Conservation (phyloP, 129 eudicot species). For the Tagetes erecta region DNA sequence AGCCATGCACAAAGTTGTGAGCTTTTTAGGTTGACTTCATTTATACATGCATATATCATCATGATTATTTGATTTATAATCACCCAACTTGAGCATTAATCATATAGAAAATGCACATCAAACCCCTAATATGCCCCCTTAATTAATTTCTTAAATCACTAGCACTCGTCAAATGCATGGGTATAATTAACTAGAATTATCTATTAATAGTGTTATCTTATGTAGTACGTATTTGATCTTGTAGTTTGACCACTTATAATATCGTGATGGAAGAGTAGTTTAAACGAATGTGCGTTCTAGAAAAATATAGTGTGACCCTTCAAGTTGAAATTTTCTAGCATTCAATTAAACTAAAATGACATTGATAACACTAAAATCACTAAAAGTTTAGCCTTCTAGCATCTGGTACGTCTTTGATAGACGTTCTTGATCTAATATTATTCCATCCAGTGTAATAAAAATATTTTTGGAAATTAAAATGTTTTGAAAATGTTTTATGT, state of each 20-base stretch:
- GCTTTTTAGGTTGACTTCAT: constrained; percentile 17
- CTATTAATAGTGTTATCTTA: no score
- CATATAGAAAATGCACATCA: not conserved
- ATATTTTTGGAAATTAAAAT: no score
- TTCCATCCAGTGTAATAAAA: not conserved
- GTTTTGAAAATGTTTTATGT: not conserved
- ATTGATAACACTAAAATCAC: no score
- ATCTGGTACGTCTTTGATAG: no score
- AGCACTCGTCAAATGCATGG: not conserved
- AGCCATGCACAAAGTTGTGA: constrained; percentile 16
- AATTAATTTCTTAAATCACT: constrained; percentile 2
- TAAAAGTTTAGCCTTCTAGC: not conserved
- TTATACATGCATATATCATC: not conserved
- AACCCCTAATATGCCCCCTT: not conserved
- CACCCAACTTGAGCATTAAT: not conserved
- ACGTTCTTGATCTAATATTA: not conserved
- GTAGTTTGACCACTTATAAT: not conserved
- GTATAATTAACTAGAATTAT: not conserved
- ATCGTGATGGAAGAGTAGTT: not conserved
- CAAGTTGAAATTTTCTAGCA: not conserved
- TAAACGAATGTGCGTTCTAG: not conserved
- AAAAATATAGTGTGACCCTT: not conserved
- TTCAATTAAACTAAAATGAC: no score
- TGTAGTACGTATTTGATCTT: no score
- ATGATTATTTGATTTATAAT: not conserved